Evolutionary conservation across 2,329 filamentous ascomycete species (phyloP).

Genomic region (Diaporthe sp.): DNA sequence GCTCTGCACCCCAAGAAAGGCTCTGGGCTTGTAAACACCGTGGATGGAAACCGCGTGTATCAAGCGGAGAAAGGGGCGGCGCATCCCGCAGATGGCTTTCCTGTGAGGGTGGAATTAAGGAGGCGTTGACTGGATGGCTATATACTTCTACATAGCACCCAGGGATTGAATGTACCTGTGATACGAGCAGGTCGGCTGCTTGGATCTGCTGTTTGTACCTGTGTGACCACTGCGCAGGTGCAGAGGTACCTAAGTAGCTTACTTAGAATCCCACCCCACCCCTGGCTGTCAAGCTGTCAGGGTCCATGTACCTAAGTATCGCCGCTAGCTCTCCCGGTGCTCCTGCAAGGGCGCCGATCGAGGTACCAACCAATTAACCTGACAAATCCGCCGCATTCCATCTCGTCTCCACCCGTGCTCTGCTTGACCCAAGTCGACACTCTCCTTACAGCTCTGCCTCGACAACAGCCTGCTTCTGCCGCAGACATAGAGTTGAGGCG

Average conservation of each 20-base stretch:
- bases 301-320: not conserved
- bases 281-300: conserved; percentile 7
- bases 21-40: conserved; percentile 36
- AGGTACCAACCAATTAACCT: not conserved
- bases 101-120: conserved; percentile 18
- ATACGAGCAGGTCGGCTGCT: not conserved
- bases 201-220: not conserved
- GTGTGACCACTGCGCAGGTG: not conserved
- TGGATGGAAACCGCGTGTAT: conserved; percentile 46
- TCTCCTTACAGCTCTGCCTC: not conserved
- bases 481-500: conserved; percentile 4
- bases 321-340: not conserved
- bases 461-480: not conserved
- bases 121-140: not conserved
- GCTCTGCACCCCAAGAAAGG: conserved; percentile 25
- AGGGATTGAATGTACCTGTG: not conserved
- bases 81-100: conserved; percentile 28
- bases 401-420: not conserved
- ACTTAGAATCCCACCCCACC: not conserved
- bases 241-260: too few relatives aligned
- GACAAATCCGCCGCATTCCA: conserved; percentile 2
- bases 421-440: not conserved
- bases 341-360: conserved; percentile 1
- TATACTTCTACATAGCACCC: too few relatives aligned
- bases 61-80: conserved; percentile 42